Conservation (phyloP, 2,329 filamentous ascomycete genomes). For the Claviceps monticola region DNA sequence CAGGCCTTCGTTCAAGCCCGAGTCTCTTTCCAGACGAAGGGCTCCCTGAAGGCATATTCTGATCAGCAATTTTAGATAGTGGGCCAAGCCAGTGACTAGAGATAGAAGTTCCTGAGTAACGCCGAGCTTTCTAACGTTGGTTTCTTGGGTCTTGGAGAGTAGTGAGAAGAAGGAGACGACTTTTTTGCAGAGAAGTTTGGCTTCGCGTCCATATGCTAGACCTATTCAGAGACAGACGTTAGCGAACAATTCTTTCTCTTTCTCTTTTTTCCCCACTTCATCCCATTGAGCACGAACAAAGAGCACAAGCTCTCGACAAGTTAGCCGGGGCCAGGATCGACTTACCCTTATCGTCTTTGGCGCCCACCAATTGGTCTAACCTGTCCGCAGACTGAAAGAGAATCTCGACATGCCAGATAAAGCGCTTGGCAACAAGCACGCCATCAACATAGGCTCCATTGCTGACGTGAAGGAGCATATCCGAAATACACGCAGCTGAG, state of each 20-base stretch:
- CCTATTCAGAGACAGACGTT: constrained; percentile 30
- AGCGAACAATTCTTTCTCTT: not conserved
- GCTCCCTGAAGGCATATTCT: constrained; percentile 92
- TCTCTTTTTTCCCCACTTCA: not conserved
- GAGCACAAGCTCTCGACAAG: too few species aligned
- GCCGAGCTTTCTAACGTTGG: constrained; percentile 75
- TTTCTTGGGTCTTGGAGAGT: constrained; percentile 87
- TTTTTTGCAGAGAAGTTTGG: constrained; percentile 99
- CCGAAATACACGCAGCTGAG: constrained; percentile 93
- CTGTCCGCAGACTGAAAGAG: constrained; percentile 80
- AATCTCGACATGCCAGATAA: constrained; percentile 91
- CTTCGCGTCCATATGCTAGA: constrained; percentile 82
- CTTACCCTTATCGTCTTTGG: constrained; percentile 62
- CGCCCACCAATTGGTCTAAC: constrained; percentile 59
- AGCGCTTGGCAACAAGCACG: constrained; percentile 85
- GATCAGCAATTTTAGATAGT: constrained; percentile 95
- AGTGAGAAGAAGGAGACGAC: constrained; percentile 96
- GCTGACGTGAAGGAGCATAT: constrained; percentile 97
- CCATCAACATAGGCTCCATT: constrained; percentile 94
- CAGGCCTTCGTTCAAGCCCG: constrained; percentile 57
- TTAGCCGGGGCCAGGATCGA: not conserved
- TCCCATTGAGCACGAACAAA: not conserved
- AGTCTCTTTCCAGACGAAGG: constrained; percentile 79
- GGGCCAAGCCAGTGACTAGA: constrained; percentile 85
- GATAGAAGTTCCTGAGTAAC: constrained; percentile 98